These are phyloP conservation scores for Papiliotrema flavescens DNA, from an alignment of 1,284 basidiomycete genomes.

Conservation along the genomic window DNA sequence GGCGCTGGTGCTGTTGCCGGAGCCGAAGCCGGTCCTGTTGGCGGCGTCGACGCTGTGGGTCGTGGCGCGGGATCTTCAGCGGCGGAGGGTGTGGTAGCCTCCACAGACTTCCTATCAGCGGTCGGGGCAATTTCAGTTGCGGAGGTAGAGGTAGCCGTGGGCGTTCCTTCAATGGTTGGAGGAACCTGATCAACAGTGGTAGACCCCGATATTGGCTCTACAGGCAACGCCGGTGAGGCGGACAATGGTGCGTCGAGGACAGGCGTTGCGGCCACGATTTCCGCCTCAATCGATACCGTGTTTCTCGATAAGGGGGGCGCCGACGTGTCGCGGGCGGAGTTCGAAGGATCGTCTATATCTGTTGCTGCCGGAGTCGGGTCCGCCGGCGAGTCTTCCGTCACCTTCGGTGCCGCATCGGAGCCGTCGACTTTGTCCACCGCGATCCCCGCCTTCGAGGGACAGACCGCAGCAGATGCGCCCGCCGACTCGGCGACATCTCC, in stretches of 20 bases:
- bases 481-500: too few relatives aligned
- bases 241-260: too few relatives aligned
- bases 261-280: not conserved
- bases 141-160: too few relatives aligned
- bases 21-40: not conserved
- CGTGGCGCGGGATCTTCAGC: not conserved
- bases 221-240: too few relatives aligned
- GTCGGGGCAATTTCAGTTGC: not conserved
- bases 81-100: not conserved
- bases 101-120: not conserved
- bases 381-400: too few relatives aligned
- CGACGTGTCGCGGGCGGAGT: not conserved
- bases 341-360: not conserved
- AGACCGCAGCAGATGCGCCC: not conserved
- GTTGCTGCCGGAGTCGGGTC: not conserved
- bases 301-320: not conserved
- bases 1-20: not conserved
- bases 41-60: not conserved
- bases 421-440: too few relatives aligned
- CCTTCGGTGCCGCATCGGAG: too few relatives aligned
- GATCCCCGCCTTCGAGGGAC: too few relatives aligned
- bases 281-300: not conserved
- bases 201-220: too few relatives aligned
- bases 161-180: too few relatives aligned
- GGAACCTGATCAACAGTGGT: too few relatives aligned